Evolutionary conservation across 257 asterid genomes (phyloP), one percentile per base, ranked within the genome.

Genomic region (Thymus quinquecostatus): DNA sequence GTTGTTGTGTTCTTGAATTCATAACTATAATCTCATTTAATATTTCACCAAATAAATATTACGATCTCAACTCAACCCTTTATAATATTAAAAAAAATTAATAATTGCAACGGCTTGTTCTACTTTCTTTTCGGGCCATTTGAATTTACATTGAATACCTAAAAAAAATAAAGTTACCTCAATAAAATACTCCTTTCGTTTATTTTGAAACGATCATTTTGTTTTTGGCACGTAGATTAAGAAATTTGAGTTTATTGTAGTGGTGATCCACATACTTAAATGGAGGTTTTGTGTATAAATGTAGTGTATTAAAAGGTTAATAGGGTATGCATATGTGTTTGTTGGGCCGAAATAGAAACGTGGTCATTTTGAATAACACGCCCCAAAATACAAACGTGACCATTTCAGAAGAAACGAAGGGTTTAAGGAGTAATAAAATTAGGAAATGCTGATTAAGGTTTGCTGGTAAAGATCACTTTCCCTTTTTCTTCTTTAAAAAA

Each of bases 1-100:
- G 55, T 43, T 56, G 73, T 27, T 54, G 30, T 54, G 5, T 69
- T n/a, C 33, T 57, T 53, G 40, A 21, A 14, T 66, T 66, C 10
- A 3, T 36, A 36, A 36, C 5, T 36, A 49, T 8, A 12, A 13
- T 66, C 9, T 1, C 51, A 51, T 67, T 14, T 51, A 69, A 69
- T 30, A 13, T 36, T n/a, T 69, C 45, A 44, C 72, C 72, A 34
- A 49, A 36, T 6, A 41, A 41, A 1, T 9, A 55, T 55, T 69
- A 55, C 41, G 54, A 69, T 29, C 12, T 45, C 44, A 10, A 7
- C 10, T 29, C 56, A 44, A 21, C 21, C 21, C 21, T 21, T 21
- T 44, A 36, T 13, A 59, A 21, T 41, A 12, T n/a, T 7, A 21
- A 21, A 21, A 21, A 21, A 21, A 21, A 21, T 21, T 21, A 21